Evolutionary conservation across 805 yeast genomes (phyloP).

Genomic region (Barnettozyma wickerhamii): DNA sequence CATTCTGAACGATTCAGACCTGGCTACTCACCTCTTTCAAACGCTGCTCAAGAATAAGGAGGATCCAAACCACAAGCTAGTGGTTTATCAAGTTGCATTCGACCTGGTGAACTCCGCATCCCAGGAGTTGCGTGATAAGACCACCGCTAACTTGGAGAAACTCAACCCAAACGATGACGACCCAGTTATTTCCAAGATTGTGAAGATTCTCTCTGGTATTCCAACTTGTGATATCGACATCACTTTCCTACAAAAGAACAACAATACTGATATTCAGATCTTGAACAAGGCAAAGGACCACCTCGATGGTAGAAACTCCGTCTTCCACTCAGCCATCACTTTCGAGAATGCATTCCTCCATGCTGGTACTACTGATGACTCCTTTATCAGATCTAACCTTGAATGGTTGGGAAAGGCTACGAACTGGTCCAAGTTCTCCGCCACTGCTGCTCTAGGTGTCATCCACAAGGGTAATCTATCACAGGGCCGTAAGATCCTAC

Average conservation of each 20-base stretch:
- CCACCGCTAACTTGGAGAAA: constrained; percentile 38
- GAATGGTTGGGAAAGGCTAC: constrained; percentile 98
- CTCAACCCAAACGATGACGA: constrained; percentile 25
- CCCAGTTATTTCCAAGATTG: constrained; percentile 37
- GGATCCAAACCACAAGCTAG: constrained; percentile 42
- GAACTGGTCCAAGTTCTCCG: constrained; percentile 96
- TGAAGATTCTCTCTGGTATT: constrained; percentile 78
- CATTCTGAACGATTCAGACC: constrained; percentile 71
- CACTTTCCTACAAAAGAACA: constrained; percentile 81
- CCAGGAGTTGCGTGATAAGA: constrained; percentile 72
- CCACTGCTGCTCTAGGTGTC: constrained; percentile 97
- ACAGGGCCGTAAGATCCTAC: constrained; percentile 81
- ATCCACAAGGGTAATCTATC: constrained; percentile 92
- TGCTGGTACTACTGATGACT: constrained; percentile 94
- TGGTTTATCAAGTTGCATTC: constrained; percentile 92
- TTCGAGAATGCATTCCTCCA: constrained; percentile 93
- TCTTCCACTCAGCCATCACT: constrained; percentile 94
- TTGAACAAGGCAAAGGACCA: constrained; percentile 75
- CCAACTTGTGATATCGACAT: constrained; percentile 92
- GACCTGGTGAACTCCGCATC: constrained; percentile 90
- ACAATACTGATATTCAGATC: constrained; percentile 79
- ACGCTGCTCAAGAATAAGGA: constrained; percentile 40
- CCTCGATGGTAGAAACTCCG: constrained; percentile 87
- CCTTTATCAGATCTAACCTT: constrained; percentile 82
- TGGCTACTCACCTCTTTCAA: constrained; percentile 67